These are phyloP conservation scores for Mitragyna speciosa DNA, from an alignment of 257 asterid species.

Conservation along the genomic window DNA sequence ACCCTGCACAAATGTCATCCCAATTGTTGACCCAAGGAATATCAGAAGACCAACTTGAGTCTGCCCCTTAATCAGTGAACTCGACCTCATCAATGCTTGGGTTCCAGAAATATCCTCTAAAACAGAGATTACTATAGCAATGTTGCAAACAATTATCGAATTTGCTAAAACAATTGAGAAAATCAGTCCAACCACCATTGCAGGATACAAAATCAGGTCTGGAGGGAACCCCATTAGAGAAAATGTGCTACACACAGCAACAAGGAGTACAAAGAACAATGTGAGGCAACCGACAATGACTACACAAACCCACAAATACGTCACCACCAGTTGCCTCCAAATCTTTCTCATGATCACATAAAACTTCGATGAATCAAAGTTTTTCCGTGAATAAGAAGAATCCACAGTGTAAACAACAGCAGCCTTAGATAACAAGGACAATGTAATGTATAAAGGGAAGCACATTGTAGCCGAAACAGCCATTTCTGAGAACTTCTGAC, in stretches of 20 bases:
- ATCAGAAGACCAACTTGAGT: constrained; percentile 87
- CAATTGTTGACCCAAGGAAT: constrained; percentile 85
- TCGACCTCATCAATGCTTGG: constrained; percentile 75
- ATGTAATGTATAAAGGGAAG: constrained; percentile 69
- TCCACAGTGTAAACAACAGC: constrained; percentile 87
- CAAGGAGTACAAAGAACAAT: constrained; percentile 55
- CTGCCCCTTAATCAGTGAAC: constrained; percentile 77
- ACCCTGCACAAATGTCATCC: constrained; percentile 88
- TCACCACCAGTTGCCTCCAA: constrained; percentile 67
- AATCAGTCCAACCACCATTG: constrained; percentile 66
- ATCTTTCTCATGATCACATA: constrained; percentile 52
- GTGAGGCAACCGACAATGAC: constrained; percentile 59
- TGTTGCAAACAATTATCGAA: constrained; percentile 69
- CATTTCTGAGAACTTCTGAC: constrained; percentile 71
- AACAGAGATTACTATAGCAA: constrained; percentile 79
- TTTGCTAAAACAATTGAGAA: constrained; percentile 74
- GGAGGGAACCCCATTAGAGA: constrained; percentile 72
- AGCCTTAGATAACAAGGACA: constrained; percentile 70
- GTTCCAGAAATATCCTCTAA: constrained; percentile 85
- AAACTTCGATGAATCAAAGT: constrained; percentile 52
- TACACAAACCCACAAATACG: constrained; percentile 72
- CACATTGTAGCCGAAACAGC: constrained; percentile 53
- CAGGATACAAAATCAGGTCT: constrained; percentile 75
- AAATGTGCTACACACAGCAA: constrained; percentile 52
- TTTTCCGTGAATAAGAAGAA: constrained; percentile 76